These are phyloP conservation scores for Aphanoascus verrucosus DNA, from an alignment of 2,329 filamentous ascomycete genomes.

Conservation along the genomic window DNA sequence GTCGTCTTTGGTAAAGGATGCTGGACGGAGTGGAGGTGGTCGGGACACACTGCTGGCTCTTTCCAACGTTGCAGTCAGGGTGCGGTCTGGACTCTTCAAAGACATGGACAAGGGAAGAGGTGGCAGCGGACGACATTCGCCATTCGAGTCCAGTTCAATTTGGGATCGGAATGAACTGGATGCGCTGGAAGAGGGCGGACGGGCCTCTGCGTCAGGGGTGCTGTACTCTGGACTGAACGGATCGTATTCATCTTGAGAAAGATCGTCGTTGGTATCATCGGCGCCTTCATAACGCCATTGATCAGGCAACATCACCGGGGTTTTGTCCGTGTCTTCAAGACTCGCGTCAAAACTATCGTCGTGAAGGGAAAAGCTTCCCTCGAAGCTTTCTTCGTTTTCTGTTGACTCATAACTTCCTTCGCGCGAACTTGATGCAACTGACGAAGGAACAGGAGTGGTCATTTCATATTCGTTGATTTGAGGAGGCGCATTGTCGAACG, in stretches of 20 bases:
- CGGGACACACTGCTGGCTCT: slow-evolving; percentile 57
- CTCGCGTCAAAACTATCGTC: slow-evolving; percentile 95
- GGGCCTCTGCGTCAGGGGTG: slow-evolving; percentile 54
- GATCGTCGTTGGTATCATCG: slow-evolving; percentile 47
- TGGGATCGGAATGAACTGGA: slow-evolving; percentile 40
- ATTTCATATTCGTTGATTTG: slow-evolving; percentile 97
- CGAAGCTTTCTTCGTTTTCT: slow-evolving; percentile 58
- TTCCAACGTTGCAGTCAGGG: slow-evolving; percentile 59
- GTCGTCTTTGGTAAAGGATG: slow-evolving; percentile 62
- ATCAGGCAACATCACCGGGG: slow-evolving; percentile 91
- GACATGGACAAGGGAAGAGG: slow-evolving; percentile 55
- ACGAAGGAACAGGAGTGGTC: slow-evolving; percentile 92
- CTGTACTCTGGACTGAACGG: slow-evolving; percentile 54
- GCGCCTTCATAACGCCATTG: slow-evolving; percentile 79
- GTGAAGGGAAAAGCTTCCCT: slow-evolving; percentile 48
- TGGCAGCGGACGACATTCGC: slow-evolving; percentile 73
- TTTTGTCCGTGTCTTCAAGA: slow-evolving; percentile 91
- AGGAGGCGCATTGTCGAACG: slow-evolving; percentile 85
- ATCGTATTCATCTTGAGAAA: slow-evolving; percentile 50
- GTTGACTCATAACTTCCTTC: slow-evolving; percentile 84
- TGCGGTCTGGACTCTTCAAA: slow-evolving; percentile 36
- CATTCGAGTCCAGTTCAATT: slow-evolving; percentile 62
- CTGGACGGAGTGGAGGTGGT: slow-evolving; percentile 59
- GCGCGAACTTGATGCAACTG: slow-evolving; percentile 75
- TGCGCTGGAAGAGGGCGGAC: slow-evolving; percentile 36